Conservation (phyloP, 1,284 basidiomycete genomes). For the Fomitiporia mediterranea region DNA sequence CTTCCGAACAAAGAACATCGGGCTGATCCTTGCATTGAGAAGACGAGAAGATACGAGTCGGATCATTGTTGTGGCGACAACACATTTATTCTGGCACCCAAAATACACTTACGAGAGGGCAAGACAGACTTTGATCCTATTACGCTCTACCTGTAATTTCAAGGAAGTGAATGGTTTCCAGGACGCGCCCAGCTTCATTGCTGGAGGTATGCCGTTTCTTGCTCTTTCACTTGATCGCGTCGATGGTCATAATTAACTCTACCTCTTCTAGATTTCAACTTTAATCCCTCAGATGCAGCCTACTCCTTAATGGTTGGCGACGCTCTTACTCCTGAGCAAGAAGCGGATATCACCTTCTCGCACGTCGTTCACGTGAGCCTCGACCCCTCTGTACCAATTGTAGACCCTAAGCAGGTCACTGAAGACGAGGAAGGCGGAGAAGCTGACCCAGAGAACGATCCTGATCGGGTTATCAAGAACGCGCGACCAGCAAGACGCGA, state of each 20-base stretch:
- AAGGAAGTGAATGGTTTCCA: slow-evolving; percentile 41
- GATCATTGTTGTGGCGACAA: slow-evolving; percentile 69
- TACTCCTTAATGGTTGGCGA: slow-evolving; percentile 79
- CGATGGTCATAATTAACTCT: neutral
- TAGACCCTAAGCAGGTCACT: slow-evolving; percentile 26
- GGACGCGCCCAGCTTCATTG: slow-evolving; percentile 75
- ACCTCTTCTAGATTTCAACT: slow-evolving; percentile 78
- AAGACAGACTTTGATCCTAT: slow-evolving; percentile 67
- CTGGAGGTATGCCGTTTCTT: slow-evolving; percentile 58
- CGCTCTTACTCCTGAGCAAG: slow-evolving; percentile 49
- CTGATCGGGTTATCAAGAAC: slow-evolving; percentile 72
- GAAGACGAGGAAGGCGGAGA: slow-evolving; percentile 43
- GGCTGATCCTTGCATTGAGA: slow-evolving; percentile 64
- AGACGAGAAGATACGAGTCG: slow-evolving; percentile 24
- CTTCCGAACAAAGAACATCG: slow-evolving; percentile 82
- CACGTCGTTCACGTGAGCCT: slow-evolving; percentile 81
- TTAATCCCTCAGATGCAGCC: slow-evolving; percentile 77
- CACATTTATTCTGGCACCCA: slow-evolving; percentile 94
- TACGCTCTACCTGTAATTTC: slow-evolving; percentile 63
- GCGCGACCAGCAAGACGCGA: slow-evolving; percentile 55
- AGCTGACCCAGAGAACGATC: slow-evolving; percentile 44
- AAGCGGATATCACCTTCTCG: slow-evolving; percentile 53
- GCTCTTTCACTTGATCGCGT: slow-evolving; percentile 3
- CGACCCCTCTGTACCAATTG: slow-evolving; percentile 49
- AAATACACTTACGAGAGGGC: slow-evolving; percentile 84